Conservation (phyloP, 2,329 filamentous ascomycete species). For the Exophiala mesophila region DNA sequence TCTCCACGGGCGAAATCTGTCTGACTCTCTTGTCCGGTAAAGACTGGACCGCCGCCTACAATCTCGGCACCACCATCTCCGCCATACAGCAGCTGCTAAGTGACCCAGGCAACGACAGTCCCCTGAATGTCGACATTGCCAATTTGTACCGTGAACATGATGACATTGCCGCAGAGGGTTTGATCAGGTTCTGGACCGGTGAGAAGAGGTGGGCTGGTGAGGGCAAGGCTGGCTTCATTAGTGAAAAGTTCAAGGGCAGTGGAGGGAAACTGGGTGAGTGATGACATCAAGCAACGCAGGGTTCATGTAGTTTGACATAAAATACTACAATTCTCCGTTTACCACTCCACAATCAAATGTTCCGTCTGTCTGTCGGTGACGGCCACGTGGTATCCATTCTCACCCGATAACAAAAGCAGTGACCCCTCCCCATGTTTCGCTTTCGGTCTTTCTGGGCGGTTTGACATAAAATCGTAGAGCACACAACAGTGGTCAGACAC, state of each 20-base stretch:
- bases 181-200: constrained; percentile 44
- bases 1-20: constrained; percentile 82
- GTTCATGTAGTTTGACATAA: neutral
- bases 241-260: constrained; percentile 20
- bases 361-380: too few relatives aligned
- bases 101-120: constrained; percentile 43
- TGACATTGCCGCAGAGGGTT: constrained; percentile 40
- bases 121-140: constrained; percentile 46
- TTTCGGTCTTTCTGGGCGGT: too few relatives aligned
- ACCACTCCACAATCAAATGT: neutral
- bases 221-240: constrained; percentile 25
- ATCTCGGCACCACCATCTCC: constrained; percentile 51
- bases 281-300: neutral
- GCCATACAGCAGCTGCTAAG: constrained; percentile 45
- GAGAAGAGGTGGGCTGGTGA: constrained; percentile 44
- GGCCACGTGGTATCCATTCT: too few relatives aligned
- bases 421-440: too few relatives aligned
- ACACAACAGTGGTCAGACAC: too few relatives aligned
- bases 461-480: too few relatives aligned
- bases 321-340: neutral
- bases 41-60: constrained; percentile 83
- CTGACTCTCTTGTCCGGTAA: constrained; percentile 71
- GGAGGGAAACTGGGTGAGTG: constrained; percentile 22
- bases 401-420: too few relatives aligned
- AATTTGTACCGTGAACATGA: constrained; percentile 43